Evolutionary conservation across 1,284 basidiomycete genomes (phyloP), one percentile per base, ranked within the genome.

Genomic region (Inonotus hispidus): DNA sequence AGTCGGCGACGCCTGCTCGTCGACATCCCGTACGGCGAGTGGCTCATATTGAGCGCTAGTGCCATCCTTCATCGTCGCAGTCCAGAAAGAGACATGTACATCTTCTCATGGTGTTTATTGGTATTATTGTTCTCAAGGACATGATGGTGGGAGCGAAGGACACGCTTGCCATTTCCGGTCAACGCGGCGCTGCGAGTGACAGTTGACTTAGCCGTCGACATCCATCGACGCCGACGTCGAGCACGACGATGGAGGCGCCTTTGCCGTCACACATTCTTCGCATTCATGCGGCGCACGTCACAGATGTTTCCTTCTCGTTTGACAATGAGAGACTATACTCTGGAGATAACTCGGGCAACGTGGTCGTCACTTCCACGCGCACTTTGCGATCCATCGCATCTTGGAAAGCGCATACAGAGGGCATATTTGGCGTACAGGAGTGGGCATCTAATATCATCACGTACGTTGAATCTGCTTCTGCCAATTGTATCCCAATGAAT

Each of bases 291-390:
- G 65, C 74, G 0, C 73, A 78, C 21, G 67, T 82, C 5, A 71
- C 74, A 35, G 66, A 66, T 8, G 63, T 77, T 38, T 64, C 66
- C 3, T 75, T 79, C 66, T 88, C 90, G 0, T 66, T 75, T 4
- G 82, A 88, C 69, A 91, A 93, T 69, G 82, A 87, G 64, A 76
- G 88, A 14, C 75, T 96, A 3, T 92, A 92, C 71, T 88, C 92
- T 1, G 94, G 88, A 3, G 93, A 96, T 68, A 76, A 81, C 11
- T 80, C 84, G 14, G 93, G 93, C 3, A 77, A 74, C 10, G 83
- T 93, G 29, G 79, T 85, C 7, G 74, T 91, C 56, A 90, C 88
- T 0, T 90, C 89, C 37, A 86, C 93, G 1, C 75, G 80, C 25
- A 82, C 84, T 0, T 76, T 94, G 21, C 82, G 94, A 19, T 77